A percentile compares a stretch with the other conserved stretches of the same genome.
These are phyloP conservation scores for Recurvomyces mirabilis DNA, from an alignment of 495 filamentous ascomycete genomes.

Conservation along the genomic window DNA sequence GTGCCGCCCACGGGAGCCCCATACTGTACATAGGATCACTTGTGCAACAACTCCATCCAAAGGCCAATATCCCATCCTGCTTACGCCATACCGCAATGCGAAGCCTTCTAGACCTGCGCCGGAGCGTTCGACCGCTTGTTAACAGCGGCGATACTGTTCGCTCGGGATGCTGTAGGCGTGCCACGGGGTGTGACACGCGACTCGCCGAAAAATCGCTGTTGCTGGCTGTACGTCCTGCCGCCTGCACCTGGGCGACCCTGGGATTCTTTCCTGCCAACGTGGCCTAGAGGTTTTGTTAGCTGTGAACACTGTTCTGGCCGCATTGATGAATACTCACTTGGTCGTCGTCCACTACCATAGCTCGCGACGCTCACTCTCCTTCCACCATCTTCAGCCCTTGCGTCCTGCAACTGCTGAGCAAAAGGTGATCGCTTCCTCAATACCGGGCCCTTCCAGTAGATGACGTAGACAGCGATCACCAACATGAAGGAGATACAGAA, in stretches of 20 bases:
- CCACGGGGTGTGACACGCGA: conserved; percentile 10
- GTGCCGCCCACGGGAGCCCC: no score
- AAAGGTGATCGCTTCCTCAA: conserved; percentile 62
- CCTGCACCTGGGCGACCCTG: not conserved
- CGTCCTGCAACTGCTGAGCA: conserved; percentile 41
- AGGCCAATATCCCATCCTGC: no score
- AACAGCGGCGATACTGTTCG: no score
- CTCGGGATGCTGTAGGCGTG: no score
- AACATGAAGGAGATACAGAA: conserved; percentile 55
- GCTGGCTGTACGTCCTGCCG: conserved; percentile 12
- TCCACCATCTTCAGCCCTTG: conserved; percentile 14
- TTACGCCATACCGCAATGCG: no score
- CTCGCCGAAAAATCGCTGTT: conserved; percentile 15
- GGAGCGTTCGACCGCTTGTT: no score
- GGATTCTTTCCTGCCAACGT: not conserved
- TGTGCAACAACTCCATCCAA: no score
- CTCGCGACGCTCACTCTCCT: conserved; percentile 8
- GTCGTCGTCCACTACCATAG: not conserved
- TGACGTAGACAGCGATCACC: conserved; percentile 61
- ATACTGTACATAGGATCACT: no score
- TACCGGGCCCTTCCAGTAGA: conserved; percentile 63
- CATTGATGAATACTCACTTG: not conserved
- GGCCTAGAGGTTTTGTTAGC: not conserved
- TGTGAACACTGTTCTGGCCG: not conserved
- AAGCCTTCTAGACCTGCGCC: no score